Base-by-base conservation (phyloP, 139 green algal species). In the Spirogloea muscicola region DNA sequence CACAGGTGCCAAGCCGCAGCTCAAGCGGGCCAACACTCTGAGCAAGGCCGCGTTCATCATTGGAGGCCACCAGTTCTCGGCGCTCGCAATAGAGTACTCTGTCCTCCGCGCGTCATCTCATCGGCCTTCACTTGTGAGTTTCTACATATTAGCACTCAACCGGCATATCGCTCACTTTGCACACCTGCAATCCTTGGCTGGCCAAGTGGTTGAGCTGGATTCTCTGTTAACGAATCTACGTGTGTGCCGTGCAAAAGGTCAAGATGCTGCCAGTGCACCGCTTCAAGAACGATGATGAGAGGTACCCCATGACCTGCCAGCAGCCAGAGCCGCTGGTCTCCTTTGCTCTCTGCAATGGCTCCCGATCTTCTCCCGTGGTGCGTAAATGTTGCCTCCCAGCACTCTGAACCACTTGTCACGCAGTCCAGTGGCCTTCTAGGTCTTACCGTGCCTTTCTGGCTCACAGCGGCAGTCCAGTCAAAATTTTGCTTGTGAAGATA, bases 251-350 rank as follows among this genome's bases (percentile, higher is more conserved):
- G 52, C 52, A 7, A 6, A 42, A 74, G 68, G 68, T 51, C 6
- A 34, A 34, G 13, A 49, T 76, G 52, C 68, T 76, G 27, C 68
- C 68, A 31, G 43, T 76, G 41, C 68, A 76, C 16, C 51, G 49
- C 16, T 76, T 52, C 68, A 66, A 46, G 49, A 33, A 25, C n/a
- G 40, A 10, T 2, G 68, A 76, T 16, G 51, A 27, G 51, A 49
- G 68, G 13, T 39, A 21, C 41, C 16, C 13, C 27, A 43, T 31
- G 52, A 7, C 40, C 6, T 33, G 37, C 6, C 5, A 6, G 37
- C 61, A 43, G 16, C 31, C 64, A 13, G 64, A 73, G 64, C 64
- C 64, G 1, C 34, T 68, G 25, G 64, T 73, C 40, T 64, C 64
- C 10, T 73, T 73, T 25, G 64, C 64, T 25, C 42, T 73, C 41